A percentile compares a stretch with the other conserved stretches of the same genome.
Conservation (phyloP, 192 early-diverging fungal species). For the Coemansia sp. region DNA sequence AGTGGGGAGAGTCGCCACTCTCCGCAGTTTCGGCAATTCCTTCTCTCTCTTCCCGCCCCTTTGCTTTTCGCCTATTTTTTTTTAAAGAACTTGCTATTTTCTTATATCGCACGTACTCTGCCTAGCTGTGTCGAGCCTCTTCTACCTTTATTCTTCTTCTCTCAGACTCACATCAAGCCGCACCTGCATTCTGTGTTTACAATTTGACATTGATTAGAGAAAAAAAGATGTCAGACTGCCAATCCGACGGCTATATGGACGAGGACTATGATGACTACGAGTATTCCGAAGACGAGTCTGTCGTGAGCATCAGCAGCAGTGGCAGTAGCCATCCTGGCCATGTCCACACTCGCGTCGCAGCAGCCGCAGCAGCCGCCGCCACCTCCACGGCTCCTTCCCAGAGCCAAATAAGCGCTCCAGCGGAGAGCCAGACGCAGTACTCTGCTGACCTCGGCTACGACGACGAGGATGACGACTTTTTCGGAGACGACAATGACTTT, state of each 20-base stretch:
- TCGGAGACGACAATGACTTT: constrained; percentile 28
- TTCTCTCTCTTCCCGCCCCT: too few species aligned
- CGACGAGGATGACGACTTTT: constrained; percentile 33
- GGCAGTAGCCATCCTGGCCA: neutral
- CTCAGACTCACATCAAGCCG: too few species aligned
- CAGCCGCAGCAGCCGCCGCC: neutral
- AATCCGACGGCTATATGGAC: constrained; percentile 42
- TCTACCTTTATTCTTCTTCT: neutral
- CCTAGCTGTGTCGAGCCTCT: neutral
- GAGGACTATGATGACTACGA: constrained; percentile 40
- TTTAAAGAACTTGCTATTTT: too few species aligned
- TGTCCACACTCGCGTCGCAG: neutral
- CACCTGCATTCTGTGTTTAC: neutral
- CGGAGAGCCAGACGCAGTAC: constrained; percentile 27
- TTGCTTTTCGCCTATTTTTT: too few species aligned
- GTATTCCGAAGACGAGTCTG: constrained; percentile 39
- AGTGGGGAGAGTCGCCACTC: too few species aligned
- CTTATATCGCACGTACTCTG: too few species aligned
- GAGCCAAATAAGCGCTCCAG: neutral
- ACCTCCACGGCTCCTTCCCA: neutral
- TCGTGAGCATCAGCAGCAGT: neutral
- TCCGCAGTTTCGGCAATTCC: too few species aligned
- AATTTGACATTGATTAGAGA: neutral
- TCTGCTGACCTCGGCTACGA: constrained; percentile 21
- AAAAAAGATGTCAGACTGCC: constrained; percentile 30